Base-by-base conservation (phyloP, 2,329 filamentous ascomycete genomes). In the Fusarium bulbicola region DNA sequence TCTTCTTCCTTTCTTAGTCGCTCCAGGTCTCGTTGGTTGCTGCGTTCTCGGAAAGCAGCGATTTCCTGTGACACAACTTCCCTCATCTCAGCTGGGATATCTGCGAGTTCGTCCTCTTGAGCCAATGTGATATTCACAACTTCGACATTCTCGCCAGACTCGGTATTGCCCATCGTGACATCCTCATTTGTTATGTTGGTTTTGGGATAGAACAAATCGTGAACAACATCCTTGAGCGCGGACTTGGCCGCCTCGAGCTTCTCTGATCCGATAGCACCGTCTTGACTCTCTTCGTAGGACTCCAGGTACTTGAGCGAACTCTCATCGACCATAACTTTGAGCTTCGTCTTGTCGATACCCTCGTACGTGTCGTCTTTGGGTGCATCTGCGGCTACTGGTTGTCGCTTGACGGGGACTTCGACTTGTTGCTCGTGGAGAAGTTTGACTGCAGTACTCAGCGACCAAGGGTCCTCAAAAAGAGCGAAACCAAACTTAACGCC, bases 51-150 rank as follows among this genome's bases (percentile, higher is more conserved):
- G 85, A 99, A 99, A 1, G 95, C 93, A 1, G 94, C 92, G 77
- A 99, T 99, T 81, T 99, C 97, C 64, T 92, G 92, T 0, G 96
- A 94, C 21, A 99, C 96, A 0, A 94, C 95, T 80, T 97, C 96
- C 30, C 96, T 92, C 94, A 97, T 97, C 80, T 98, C 96, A 2
- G 94, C 92, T 0, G 96, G 96, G 53, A 99, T 98, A 78, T 99
- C 96, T 26, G 95, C 92, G 36, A 99, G 86, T 79, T 99, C 96
- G 79, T 99, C 97, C 72, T 99, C 96, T 59, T 93, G 90, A 2
- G 92, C 91, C 37, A 97, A 87, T 8, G 95, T 92, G 66, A 98
- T 97, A 65, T 95, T 97, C 73, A 97, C 92, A 43, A 98, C 92
- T 81, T 97, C 95, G 11, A 94, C 91, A 61, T 90, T 89, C 39